phyloP scores from a whole-genome alignment of 257 asterid genomes.

The Linderniella brevidens region DNA sequence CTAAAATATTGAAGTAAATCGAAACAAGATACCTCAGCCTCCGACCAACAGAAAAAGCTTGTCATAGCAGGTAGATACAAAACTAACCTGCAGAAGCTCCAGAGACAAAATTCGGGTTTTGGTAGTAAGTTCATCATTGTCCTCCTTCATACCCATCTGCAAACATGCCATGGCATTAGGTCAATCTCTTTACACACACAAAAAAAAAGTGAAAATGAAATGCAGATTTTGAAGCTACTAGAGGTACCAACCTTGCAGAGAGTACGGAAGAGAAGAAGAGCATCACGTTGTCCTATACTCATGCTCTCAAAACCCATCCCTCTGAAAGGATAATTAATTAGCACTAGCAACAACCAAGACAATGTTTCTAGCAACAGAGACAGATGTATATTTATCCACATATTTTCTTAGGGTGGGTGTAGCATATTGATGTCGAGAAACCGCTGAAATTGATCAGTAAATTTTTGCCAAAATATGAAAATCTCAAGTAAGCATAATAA shows the following conservation, averaged over 20 bases:
- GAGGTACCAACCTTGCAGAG: slow-evolving; percentile 78
- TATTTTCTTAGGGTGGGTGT: too few species aligned
- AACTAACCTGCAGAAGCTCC: slow-evolving; percentile 90
- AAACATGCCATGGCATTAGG: slow-evolving; percentile 16
- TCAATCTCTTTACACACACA: slow-evolving; percentile 8
- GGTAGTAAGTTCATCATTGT: slow-evolving; percentile 67
- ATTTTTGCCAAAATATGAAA: too few species aligned
- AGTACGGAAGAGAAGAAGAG: slow-evolving; percentile 73
- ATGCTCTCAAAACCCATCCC: slow-evolving; percentile 45
- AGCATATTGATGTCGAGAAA: too few species aligned
- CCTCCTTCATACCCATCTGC: slow-evolving; percentile 96
- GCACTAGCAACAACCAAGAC: slow-evolving; percentile 17
- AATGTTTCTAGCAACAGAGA: background rate
- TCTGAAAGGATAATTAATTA: slow-evolving; percentile 25
- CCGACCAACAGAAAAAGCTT: too few species aligned
- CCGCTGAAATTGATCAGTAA: too few species aligned
- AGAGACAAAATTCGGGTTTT: slow-evolving; percentile 72
- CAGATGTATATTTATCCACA: too few species aligned
- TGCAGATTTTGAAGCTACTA: slow-evolving; percentile 6
- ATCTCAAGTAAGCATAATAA: background rate
- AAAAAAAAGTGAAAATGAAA: too few species aligned
- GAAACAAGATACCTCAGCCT: too few species aligned
- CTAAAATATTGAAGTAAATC: too few species aligned
- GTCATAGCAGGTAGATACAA: background rate
- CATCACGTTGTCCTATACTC: slow-evolving; percentile 69